A percentile compares a stretch with the other conserved stretches of the same genome.
These are phyloP conservation scores for Sonneratia alba DNA, from an alignment of 345 rosid species.

Conservation along the genomic window DNA sequence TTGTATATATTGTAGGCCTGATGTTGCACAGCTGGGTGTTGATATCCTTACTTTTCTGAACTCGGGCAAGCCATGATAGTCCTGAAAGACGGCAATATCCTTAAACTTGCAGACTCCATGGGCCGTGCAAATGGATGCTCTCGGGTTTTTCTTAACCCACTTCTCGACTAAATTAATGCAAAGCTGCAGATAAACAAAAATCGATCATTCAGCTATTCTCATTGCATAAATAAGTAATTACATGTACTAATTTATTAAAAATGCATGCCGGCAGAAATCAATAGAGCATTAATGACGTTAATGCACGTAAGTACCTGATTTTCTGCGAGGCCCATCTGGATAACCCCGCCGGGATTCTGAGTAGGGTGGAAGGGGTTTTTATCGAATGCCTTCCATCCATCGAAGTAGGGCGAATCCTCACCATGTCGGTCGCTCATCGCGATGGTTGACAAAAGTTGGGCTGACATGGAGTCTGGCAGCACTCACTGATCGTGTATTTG, in stretches of 20 bases:
- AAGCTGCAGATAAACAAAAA: slow-evolving; percentile 25
- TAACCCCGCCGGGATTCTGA: slow-evolving; percentile 24
- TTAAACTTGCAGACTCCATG: slow-evolving; percentile 51
- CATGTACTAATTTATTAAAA: neutral
- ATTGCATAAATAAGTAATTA: neutral
- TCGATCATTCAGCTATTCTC: neutral
- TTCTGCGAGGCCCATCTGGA: slow-evolving; percentile 35
- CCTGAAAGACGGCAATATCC: slow-evolving; percentile 70
- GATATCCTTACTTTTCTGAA: slow-evolving; percentile 46
- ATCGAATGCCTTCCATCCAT: slow-evolving; percentile 28
- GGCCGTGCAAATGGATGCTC: slow-evolving; percentile 62
- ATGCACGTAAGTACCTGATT: slow-evolving; percentile 20
- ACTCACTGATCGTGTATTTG: neutral
- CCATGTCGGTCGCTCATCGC: slow-evolving; percentile 16
- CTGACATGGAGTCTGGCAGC: neutral
- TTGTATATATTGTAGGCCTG: neutral
- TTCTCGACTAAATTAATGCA: slow-evolving; percentile 45
- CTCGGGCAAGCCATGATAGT: slow-evolving; percentile 65
- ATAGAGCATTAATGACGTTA: neutral
- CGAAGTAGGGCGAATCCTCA: slow-evolving; percentile 22
- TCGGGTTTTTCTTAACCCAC: slow-evolving; percentile 59
- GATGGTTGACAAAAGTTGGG: slow-evolving; percentile 6
- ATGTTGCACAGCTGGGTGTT: too few relatives aligned
- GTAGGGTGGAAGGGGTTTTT: slow-evolving; percentile 19
- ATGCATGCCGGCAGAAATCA: too few relatives aligned